A percentile compares a stretch with the other conserved stretches of the same genome.
Evolutionary conservation across 805 yeast species (phyloP).

Genomic region (Alloascoidea africana): DNA sequence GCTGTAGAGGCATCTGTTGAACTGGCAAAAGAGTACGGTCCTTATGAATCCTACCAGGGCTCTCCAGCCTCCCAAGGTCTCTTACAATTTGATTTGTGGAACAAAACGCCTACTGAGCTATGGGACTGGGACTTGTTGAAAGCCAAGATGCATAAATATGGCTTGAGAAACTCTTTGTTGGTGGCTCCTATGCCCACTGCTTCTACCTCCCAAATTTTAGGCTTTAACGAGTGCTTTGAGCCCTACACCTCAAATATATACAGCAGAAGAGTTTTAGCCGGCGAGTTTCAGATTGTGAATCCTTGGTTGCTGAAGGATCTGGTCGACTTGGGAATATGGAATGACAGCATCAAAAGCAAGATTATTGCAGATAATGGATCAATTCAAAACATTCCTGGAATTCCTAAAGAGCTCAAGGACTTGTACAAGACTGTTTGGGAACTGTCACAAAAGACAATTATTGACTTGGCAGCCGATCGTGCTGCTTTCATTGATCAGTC

Average conservation of each 20-base stretch:
- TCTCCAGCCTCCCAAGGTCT: slow-evolving; percentile 84
- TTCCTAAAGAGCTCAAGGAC: slow-evolving; percentile 61
- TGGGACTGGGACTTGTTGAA: slow-evolving; percentile 81
- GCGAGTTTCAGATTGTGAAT: slow-evolving; percentile 89
- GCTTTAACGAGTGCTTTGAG: slow-evolving; percentile 91
- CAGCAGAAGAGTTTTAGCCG: slow-evolving; percentile 80
- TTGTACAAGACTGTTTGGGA: slow-evolving; percentile 97
- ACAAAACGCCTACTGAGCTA: slow-evolving; percentile 54
- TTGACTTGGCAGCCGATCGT: slow-evolving; percentile 77
- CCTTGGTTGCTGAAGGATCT: slow-evolving; percentile 73
- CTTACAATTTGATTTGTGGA: slow-evolving; percentile 84
- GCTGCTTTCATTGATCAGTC: slow-evolving; percentile 73
- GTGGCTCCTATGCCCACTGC: slow-evolving; percentile 95
- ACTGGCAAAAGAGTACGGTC: slow-evolving; percentile 53
- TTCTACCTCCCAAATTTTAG: slow-evolving; percentile 89
- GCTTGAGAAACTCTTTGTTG: slow-evolving; percentile 74
- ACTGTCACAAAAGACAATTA: slow-evolving; percentile 67
- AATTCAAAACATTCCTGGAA: slow-evolving; percentile 53
- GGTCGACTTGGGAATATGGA: slow-evolving; percentile 75
- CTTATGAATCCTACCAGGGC: slow-evolving; percentile 60
- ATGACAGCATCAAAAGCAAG: slow-evolving; percentile 58
- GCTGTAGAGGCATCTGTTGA: slow-evolving; percentile 81
- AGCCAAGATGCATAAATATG: slow-evolving; percentile 39
- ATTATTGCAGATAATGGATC: slow-evolving; percentile 75
- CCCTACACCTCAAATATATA: slow-evolving; percentile 91